Conservation (phyloP, 495 filamentous ascomycete species). For the Xylaria bambusicola region DNA sequence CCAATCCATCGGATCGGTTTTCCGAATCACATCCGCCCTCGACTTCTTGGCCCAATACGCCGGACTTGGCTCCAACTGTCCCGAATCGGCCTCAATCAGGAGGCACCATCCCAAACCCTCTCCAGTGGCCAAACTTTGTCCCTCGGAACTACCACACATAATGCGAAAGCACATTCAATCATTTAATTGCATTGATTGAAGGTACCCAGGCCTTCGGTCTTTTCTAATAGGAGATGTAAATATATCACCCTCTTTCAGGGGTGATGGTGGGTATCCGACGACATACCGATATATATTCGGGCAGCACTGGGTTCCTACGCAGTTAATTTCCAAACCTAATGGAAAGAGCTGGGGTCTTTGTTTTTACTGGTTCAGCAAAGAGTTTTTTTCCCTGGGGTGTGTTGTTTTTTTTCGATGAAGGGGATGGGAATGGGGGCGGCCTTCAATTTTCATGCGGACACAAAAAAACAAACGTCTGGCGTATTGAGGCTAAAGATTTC, state of each 20-base stretch:
- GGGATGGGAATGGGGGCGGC: neutral
- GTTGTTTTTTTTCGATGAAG: constrained; percentile 2
- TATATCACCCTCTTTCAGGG: constrained; percentile 1
- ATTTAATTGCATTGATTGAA: neutral
- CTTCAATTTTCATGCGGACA: no score
- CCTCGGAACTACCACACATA: neutral
- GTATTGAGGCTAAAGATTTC: constrained; percentile 5
- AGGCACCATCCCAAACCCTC: constrained; percentile 14
- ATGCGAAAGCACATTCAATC: neutral
- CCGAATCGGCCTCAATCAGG: constrained; percentile 1
- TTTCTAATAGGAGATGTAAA: neutral
- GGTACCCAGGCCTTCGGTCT: neutral
- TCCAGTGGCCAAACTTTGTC: constrained; percentile 11
- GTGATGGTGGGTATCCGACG: no score
- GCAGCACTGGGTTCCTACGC: neutral
- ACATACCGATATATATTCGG: no score
- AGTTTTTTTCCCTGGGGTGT: constrained; percentile 4
- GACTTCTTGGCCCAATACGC: constrained; percentile 1
- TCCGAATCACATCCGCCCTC: neutral
- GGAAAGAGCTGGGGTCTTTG: no score
- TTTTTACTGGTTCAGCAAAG: neutral
- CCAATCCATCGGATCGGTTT: constrained; percentile 2
- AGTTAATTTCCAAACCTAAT: no score
- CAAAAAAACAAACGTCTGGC: neutral
- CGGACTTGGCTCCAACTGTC: neutral